A percentile compares a stretch with the other conserved stretches of the same genome.
Conservation (phyloP, 352 stramenopile species). For the Pilasporangium apinafurcum region DNA sequence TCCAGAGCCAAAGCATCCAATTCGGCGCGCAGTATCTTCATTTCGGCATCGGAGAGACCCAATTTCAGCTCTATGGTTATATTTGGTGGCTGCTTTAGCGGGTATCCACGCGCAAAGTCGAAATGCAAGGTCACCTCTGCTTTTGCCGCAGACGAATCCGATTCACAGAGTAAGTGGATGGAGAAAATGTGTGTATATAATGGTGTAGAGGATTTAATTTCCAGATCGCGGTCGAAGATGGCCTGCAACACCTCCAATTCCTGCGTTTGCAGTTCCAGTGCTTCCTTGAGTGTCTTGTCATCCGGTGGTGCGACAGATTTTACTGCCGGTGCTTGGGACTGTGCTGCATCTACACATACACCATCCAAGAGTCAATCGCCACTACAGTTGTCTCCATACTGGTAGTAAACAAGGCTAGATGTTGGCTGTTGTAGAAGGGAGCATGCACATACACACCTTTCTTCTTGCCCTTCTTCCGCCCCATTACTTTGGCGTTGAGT, state of each 20-base stretch:
- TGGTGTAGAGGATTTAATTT: conserved; percentile 63
- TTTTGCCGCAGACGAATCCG: conserved; percentile 19
- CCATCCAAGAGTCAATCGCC: too few relatives aligned
- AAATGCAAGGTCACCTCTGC: conserved; percentile 74
- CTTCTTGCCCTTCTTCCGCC: conserved; percentile 77
- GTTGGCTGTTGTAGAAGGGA: too few relatives aligned
- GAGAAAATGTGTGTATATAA: conserved; percentile 82
- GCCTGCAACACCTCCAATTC: conserved; percentile 79
- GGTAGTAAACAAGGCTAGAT: neutral
- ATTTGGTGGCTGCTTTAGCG: conserved; percentile 53
- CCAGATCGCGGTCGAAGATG: conserved; percentile 74
- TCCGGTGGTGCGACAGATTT: conserved; percentile 17
- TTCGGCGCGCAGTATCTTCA: conserved; percentile 37
- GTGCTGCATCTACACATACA: neutral
- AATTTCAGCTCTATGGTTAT: conserved; percentile 64
- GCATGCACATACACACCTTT: conserved; percentile 23
- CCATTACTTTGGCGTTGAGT: conserved; percentile 24
- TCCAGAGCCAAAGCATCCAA: conserved; percentile 54
- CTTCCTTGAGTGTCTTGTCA: conserved; percentile 31
- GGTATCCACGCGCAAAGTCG: conserved; percentile 61
- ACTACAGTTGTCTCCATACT: neutral
- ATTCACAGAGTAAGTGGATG: conserved; percentile 63
- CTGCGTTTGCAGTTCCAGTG: conserved; percentile 61
- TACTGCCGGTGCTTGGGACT: neutral
- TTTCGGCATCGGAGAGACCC: conserved; percentile 66